Percentiles rank a stretch among this genome's conserved stretches.
These are phyloP conservation scores for Daldinia vernicosa DNA, from an alignment of 495 filamentous ascomycete genomes.

Conservation along the genomic window DNA sequence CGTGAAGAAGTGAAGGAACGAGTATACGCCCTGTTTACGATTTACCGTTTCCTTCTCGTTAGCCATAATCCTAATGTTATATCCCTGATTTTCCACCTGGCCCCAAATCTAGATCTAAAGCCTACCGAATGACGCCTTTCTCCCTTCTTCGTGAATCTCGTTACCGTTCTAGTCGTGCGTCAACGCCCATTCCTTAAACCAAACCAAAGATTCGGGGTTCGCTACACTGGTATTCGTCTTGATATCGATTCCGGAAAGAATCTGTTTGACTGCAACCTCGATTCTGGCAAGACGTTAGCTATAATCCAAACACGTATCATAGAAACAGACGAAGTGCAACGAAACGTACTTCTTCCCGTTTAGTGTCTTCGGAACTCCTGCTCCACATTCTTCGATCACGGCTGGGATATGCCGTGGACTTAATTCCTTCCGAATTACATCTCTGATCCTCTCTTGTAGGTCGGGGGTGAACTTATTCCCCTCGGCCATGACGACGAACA, in stretches of 20 bases:
- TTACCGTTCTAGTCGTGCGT: conserved; percentile 28
- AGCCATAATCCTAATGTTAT: not conserved
- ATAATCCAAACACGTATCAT: not conserved
- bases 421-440: conserved; percentile 73
- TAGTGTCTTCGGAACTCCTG: conserved; percentile 83
- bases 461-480: conserved; percentile 59
- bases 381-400: conserved; percentile 75
- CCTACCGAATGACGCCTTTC: not conserved
- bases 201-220: conserved; percentile 83
- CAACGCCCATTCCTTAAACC: conserved; percentile 79
- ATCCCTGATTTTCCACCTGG: not conserved
- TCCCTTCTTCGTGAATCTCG: not conserved
- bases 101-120: not conserved
- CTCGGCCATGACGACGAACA: conserved; percentile 81
- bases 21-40: not conserved
- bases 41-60: not conserved
- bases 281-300: conserved; percentile 59
- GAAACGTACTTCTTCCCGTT: conserved; percentile 85
- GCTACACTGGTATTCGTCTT: conserved; percentile 88
- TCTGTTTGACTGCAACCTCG: conserved; percentile 92
- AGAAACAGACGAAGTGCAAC: not conserved
- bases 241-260: conserved; percentile 84
- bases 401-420: conserved; percentile 87
- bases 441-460: conserved; percentile 68
- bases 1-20: not conserved